Base-by-base conservation (phyloP, 352 stramenopile genomes). In the Pythium aquatile region DNA sequence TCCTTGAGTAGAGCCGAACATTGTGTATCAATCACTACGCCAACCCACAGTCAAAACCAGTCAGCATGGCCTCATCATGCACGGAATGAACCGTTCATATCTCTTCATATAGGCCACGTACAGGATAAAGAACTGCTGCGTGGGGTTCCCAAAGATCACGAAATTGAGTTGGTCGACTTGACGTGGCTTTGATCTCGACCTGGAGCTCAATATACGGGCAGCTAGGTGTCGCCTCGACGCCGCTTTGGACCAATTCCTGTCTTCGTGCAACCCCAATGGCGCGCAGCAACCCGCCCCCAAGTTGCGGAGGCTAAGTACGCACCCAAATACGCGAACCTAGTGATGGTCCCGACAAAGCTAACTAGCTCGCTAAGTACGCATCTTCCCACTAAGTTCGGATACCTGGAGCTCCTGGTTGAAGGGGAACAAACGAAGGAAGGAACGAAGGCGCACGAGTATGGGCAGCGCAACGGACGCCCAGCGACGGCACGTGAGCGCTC, bases 1-100 rank as follows among this genome's bases (percentile, higher is more conserved):
- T 66, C 67, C 61, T n/a, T 72, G 78, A 6, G 71, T 68, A 37
- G 61, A 52, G 29, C 80, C 80, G 56, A 90, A 90, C 78, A 90
- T 90, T 28, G 3, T 53, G 20, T 44, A 47, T 46, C 32, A n/a
- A 30, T 48, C 32, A 26, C 35, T 52, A 39, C 44, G 5, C 24
- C 40, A 13, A 28, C 46, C 30, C 10, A 14, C 32, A 29, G 20
- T 35, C 5, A 35, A 5, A 35, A 47, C 2, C n/a, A 55, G 24
- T 37, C 37, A 55, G 39, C 39, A 46, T 14, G 11, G n/a, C 40
- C 13, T 26, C 40, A 47, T 47, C 16, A 47, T 26, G 2, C 14
- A 26, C 17, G 16, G 5, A 10, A 17, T 47, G 2, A 47, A 47
- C 8, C 40, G 8, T 17, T 6, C 16, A 47, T 14, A 11, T 20